Conservation (phyloP, 108 stramenopile genomes). For the Nitzschia putrida region DNA sequence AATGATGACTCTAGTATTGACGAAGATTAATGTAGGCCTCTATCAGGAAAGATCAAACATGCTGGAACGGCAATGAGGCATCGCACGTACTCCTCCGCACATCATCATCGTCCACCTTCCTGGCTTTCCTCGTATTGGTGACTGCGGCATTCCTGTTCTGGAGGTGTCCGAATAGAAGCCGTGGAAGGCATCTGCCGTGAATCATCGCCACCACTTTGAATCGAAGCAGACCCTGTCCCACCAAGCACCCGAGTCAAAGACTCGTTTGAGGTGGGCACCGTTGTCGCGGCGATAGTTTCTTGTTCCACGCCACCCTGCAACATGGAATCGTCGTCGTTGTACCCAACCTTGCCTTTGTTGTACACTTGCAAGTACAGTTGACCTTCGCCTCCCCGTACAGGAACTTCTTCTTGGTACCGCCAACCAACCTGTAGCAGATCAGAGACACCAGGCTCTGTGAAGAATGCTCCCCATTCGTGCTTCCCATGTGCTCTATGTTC, state of each 20-base stretch:
- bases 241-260: no score
- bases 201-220: neutral
- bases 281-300: neutral
- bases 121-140: neutral
- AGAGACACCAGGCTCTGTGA: constrained; percentile 30
- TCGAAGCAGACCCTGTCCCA: neutral
- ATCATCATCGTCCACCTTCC: neutral
- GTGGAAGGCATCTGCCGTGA: neutral
- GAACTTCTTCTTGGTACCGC: constrained; percentile 14
- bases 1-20: no score
- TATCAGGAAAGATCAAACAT: no score
- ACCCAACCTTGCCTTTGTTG: constrained; percentile 31
- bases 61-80: no score
- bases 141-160: neutral
- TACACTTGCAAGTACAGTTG: constrained; percentile 30
- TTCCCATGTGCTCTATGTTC: neutral
- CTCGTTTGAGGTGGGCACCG: neutral
- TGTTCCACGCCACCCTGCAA: constrained; percentile 25
- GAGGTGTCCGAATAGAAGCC: neutral
- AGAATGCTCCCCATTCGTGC: constrained; percentile 17
- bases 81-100: no score
- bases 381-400: neutral
- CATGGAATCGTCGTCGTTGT: constrained; percentile 36
- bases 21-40: no score
- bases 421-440: constrained; percentile 32